Evolutionary conservation across 2,329 filamentous ascomycete species (phyloP).

Genomic region (Chaetoscypha palmicola): DNA sequence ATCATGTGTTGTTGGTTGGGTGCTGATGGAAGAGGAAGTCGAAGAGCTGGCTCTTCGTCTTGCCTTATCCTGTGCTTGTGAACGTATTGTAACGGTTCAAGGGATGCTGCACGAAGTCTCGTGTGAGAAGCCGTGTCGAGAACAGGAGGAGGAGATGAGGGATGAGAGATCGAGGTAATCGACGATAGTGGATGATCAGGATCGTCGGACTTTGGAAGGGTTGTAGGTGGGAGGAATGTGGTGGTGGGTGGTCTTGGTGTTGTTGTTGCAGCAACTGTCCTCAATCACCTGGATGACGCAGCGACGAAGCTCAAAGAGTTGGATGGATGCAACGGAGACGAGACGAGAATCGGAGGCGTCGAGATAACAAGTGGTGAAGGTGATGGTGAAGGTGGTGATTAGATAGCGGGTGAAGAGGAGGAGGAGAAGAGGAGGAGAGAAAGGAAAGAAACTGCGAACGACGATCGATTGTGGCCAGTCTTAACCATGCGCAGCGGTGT

Average conservation of each 20-base stretch:
- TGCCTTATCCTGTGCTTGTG: constrained; percentile 28
- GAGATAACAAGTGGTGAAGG: constrained; percentile 12
- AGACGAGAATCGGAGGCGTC: constrained; percentile 9
- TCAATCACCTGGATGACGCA: constrained; percentile 18
- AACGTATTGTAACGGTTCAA: too few relatives aligned
- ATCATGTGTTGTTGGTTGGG: constrained; percentile 35
- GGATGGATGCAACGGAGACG: constrained; percentile 2
- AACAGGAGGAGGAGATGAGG: constrained; percentile 1
- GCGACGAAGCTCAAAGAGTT: constrained; percentile 7
- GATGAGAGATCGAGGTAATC: constrained; percentile 2
- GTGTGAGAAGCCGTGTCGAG: too few relatives aligned
- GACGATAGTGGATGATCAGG: constrained; percentile 1
- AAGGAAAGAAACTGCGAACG: constrained; percentile 30
- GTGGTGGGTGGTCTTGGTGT: constrained; percentile 15
- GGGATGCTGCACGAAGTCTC: too few relatives aligned
- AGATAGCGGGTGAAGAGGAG: constrained; percentile 20
- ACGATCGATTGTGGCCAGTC: constrained; percentile 26
- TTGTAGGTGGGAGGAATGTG: constrained; percentile 11
- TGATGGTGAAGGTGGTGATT: constrained; percentile 14
- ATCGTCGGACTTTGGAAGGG: constrained; percentile 4
- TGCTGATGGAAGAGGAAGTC: constrained; percentile 37
- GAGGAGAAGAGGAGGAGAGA: constrained; percentile 31
- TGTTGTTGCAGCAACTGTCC: constrained; percentile 18
- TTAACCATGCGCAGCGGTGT: constrained; percentile 18
- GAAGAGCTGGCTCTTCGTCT: constrained; percentile 43